phyloP scores from a whole-genome alignment of 2,329 filamentous ascomycete genomes.

The Sporothrix luriei region DNA sequence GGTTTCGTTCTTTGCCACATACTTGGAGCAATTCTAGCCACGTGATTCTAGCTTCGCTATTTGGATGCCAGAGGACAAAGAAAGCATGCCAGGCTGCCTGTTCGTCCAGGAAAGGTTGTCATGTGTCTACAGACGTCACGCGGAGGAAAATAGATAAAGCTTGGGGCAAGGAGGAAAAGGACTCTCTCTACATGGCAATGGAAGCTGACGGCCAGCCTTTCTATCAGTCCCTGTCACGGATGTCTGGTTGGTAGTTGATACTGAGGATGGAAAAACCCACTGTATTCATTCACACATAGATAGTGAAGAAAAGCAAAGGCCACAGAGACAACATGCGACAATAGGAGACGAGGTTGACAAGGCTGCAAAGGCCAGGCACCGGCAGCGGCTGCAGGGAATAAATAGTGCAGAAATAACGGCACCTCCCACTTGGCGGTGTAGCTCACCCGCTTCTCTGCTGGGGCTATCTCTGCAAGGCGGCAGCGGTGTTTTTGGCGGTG shows the following conservation, averaged over 20 bases:
- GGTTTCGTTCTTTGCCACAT: neutral
- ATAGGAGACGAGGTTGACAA: neutral
- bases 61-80: neutral
- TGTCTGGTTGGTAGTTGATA: too few relatives aligned
- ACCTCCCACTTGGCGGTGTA: slow-evolving; percentile 21
- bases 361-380: slow-evolving; percentile 6
- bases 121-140: neutral
- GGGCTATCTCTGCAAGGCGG: neutral
- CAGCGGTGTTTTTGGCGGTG: slow-evolving; percentile 4
- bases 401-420: neutral
- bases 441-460: neutral
- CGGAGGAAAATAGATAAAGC: neutral
- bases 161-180: neutral
- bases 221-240: too few relatives aligned
- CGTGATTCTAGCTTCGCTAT: neutral
- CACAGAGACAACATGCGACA: neutral
- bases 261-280: too few relatives aligned
- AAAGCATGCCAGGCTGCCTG: neutral
- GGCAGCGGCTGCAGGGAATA: neutral
- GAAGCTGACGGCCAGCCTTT: too few relatives aligned
- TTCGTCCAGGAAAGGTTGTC: neutral
- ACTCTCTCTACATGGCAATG: neutral
- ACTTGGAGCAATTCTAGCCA: neutral
- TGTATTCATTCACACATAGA: neutral
- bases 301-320: neutral